A percentile compares a stretch with the other conserved stretches of the same genome.
phyloP scores from a whole-genome alignment of 228 moss, liverwort and hornwort species.

The Sphagnum magellanicum region DNA sequence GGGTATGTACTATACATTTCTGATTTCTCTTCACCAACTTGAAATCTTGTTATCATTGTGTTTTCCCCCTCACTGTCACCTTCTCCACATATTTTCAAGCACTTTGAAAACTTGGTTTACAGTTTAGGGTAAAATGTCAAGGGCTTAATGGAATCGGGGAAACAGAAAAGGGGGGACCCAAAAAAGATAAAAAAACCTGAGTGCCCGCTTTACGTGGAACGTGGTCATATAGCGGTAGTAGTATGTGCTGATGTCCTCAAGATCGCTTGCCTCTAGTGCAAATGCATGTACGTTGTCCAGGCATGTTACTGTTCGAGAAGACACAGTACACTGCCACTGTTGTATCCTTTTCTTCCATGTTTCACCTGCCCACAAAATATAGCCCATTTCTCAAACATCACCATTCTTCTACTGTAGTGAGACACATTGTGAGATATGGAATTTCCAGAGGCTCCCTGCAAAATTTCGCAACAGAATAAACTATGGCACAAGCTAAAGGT shows the following conservation, averaged over 20 bases:
- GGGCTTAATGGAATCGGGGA: not conserved
- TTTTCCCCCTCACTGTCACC: not conserved
- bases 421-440: too few species aligned
- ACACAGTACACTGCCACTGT: slow-evolving; percentile 39
- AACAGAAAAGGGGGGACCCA: not conserved
- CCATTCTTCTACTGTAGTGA: not conserved
- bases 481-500: too few species aligned
- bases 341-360: slow-evolving; percentile 13
- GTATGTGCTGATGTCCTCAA: slow-evolving; percentile 58
- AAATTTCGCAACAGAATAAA: not conserved
- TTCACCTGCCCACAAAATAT: not conserved
- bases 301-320: slow-evolving; percentile 58
- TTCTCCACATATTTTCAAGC: too few species aligned
- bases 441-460: not conserved
- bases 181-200: slow-evolving; percentile 37
- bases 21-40: not conserved
- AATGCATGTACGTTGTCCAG: slow-evolving; percentile 62
- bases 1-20: not conserved
- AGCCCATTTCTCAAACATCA: not conserved
- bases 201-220: slow-evolving; percentile 57
- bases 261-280: slow-evolving; percentile 43
- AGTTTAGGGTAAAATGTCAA: too few species aligned
- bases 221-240: slow-evolving; percentile 56
- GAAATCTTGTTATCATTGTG: not conserved
- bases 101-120: too few species aligned